Conservation (phyloP, 257 asterid genomes). For the Coffea eugenioides region DNA sequence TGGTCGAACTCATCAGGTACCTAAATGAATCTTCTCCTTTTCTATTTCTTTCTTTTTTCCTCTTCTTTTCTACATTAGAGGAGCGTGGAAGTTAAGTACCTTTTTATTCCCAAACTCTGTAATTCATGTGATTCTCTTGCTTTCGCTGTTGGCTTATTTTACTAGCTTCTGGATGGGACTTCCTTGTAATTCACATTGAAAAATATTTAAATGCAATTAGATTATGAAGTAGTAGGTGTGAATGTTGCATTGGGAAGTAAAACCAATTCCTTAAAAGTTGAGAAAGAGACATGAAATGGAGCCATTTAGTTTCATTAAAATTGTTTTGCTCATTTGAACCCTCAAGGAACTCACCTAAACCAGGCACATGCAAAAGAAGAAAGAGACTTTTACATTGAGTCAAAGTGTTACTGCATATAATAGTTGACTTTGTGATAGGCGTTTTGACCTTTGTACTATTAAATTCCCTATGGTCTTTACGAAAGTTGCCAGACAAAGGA, state of each 20-base stretch:
- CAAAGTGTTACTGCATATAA: neutral
- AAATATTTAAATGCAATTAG: neutral
- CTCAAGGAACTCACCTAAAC: neutral
- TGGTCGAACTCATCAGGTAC: constrained; percentile 96
- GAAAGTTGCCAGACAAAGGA: constrained; percentile 7
- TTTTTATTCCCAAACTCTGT: neutral
- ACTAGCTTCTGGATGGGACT: neutral
- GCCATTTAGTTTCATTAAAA: neutral
- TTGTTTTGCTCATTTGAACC: neutral
- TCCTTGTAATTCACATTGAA: neutral
- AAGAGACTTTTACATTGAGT: neutral
- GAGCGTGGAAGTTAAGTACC: neutral
- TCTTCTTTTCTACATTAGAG: neutral
- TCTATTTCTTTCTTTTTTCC: neutral
- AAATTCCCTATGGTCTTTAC: neutral
- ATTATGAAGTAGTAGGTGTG: neutral
- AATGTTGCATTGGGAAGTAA: neutral
- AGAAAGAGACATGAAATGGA: neutral
- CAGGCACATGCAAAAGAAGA: neutral
- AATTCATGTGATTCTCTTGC: neutral
- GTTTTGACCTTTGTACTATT: neutral
- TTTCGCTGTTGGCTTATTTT: neutral
- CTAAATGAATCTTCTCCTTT: neutral
- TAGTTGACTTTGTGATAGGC: neutral
- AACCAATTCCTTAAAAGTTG: neutral